Evolutionary conservation across 257 asterid species (phyloP).

Genomic region (Solanum arcanum): DNA sequence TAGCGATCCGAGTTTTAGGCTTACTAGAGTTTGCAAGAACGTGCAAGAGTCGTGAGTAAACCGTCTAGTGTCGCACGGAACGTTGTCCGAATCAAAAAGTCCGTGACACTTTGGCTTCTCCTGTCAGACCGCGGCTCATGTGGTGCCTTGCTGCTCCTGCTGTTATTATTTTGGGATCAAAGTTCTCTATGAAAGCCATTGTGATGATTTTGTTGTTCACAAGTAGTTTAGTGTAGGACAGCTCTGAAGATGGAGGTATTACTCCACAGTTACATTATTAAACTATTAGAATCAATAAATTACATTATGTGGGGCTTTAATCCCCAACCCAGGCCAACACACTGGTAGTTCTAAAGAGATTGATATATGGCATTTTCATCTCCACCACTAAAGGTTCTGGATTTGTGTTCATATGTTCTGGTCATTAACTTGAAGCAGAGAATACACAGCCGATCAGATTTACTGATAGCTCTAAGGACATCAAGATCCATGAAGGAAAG

Average conservation of each 20-base stretch:
- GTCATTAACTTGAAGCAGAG: background rate
- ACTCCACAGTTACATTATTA: background rate
- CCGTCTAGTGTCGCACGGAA: too few species aligned
- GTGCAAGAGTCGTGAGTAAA: too few species aligned
- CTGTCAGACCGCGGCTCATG: background rate
- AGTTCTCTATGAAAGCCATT: background rate
- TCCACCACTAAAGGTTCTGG: background rate
- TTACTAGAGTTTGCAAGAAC: too few species aligned
- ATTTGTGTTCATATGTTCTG: background rate
- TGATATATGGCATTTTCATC: background rate
- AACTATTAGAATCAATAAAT: background rate
- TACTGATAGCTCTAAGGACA: background rate
- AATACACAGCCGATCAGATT: background rate
- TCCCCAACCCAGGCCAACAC: background rate
- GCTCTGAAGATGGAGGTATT: background rate
- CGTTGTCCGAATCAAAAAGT: too few species aligned
- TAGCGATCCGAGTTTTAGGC: too few species aligned
- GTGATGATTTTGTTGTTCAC: background rate
- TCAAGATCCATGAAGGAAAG: constrained; percentile 59
- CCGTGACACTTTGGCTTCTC: background rate
- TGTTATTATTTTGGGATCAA: background rate
- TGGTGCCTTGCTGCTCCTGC: background rate
- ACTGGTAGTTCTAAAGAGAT: background rate
- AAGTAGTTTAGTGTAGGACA: background rate
- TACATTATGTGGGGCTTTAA: background rate